Percentiles rank a stretch among this genome's conserved stretches.
phyloP scores from a whole-genome alignment of 2,329 filamentous ascomycete species.

The Aspergillus sp. region DNA sequence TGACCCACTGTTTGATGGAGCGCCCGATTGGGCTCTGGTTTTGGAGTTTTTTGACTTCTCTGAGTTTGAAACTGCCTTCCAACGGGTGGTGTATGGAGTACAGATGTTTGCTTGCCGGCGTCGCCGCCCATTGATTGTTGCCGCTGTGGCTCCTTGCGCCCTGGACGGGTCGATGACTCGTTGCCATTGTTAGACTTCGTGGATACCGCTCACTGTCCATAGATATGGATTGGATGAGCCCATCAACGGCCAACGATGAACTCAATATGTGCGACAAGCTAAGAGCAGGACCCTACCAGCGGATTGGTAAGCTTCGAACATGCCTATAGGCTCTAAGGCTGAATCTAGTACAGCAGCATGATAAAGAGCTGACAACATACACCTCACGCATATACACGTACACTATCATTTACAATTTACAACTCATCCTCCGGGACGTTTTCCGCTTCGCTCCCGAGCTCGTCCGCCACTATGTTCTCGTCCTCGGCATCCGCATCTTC shows the following conservation, averaged over 20 bases:
- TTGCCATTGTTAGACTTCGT: neutral
- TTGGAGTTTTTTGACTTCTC: neutral
- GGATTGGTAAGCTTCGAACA: conserved; percentile 23
- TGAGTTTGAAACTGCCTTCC: neutral
- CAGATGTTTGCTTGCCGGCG: neutral
- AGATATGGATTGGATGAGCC: neutral
- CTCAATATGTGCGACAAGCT: neutral
- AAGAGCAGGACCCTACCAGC: neutral
- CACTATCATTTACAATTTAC: conserved; percentile 8
- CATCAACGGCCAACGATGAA: neutral
- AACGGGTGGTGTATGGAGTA: neutral
- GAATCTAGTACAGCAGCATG: neutral
- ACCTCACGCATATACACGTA: conserved; percentile 2
- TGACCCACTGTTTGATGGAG: neutral
- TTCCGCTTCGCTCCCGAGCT: conserved; percentile 47
- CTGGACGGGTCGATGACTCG: neutral
- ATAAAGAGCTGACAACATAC: neutral
- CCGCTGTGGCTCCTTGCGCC: neutral
- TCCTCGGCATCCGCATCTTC: conserved; percentile 30
- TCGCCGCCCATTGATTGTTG: neutral
- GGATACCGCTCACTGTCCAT: neutral
- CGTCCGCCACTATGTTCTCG: conserved; percentile 40
- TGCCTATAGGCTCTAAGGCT: conserved; percentile 7
- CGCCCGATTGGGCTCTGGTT: neutral
- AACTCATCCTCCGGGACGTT: conserved; percentile 36